Base-by-base conservation (phyloP, 139 green algal species). In the Chlamydomonas applanata region DNA sequence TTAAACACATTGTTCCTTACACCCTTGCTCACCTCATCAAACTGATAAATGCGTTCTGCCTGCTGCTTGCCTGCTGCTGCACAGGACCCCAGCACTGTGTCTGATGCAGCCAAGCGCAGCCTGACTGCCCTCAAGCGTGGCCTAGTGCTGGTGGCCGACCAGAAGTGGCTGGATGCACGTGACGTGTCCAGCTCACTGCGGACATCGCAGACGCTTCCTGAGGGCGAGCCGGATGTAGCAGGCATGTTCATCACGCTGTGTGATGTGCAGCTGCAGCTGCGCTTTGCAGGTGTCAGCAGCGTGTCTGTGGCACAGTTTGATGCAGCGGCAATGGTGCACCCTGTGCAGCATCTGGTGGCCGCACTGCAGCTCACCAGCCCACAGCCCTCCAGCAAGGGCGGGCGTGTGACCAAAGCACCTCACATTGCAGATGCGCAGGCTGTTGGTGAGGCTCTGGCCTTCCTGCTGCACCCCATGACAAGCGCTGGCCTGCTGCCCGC, bases 391-490 rank as follows among this genome's bases (percentile, higher is more conserved):
- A 29, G 33, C 22, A 1, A 33, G n/a, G n/a, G 54, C n/a, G 14
- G 49, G 4, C 45, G 3, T 29, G 22, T 4, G 35, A 2, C n/a
- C 20, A 14, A 4, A 34, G 25, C 45, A 30, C 70, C n/a, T 33
- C 63, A 52, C 1, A 14, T 4, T 2, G 49, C 53, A 0, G 29
- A 52, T 22, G 71, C 71, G 0, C 65, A 40, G 16, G 71, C 54
- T 7, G 71, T 57, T 0, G 77, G 71, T 3, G 4, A 75, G 4
- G 76, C 72, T 0, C 40, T 86, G 14, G 81, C 81, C 11, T 80
- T 62, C 68, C 68, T 86, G 61, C 76, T 86, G 34, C 81, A 86
- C 73, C 81, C 81, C 2, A 49, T 49, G 40, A 7, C 27, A n/a
- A 2, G n/a, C 22, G 13, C 14, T 1, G 4, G 16, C n/a, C 29